Evolutionary conservation across 2,329 filamentous ascomycete species (phyloP).

Genomic region (Cladophialophora psammophila): DNA sequence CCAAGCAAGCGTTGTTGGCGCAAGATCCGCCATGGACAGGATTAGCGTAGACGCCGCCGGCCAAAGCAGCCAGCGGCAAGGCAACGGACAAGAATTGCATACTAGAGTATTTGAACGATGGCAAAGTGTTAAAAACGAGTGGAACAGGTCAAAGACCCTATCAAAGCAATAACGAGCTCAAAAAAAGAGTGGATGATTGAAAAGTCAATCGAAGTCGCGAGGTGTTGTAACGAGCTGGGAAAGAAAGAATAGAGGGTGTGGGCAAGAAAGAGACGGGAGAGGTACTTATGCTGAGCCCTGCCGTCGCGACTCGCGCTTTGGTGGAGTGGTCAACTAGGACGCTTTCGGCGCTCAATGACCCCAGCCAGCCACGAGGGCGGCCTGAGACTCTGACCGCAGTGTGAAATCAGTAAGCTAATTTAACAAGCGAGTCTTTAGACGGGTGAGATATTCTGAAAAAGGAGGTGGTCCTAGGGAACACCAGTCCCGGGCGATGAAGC

Average conservation of each 20-base stretch:
- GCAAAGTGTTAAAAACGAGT: constrained; percentile 35
- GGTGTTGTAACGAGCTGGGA: constrained; percentile 29
- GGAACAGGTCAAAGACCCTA: constrained; percentile 40
- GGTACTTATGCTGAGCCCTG: constrained; percentile 32
- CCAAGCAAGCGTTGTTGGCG: constrained; percentile 36
- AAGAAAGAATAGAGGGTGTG: constrained; percentile 12
- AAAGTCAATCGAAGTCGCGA: constrained; percentile 38
- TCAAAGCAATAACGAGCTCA: constrained; percentile 29
- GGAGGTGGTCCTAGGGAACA: constrained; percentile 11
- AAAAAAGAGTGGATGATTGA: constrained; percentile 42
- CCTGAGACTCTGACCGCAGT: constrained; percentile 19
- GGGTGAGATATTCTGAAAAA: constrained; percentile 21
- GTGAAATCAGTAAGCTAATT: constrained; percentile 32
- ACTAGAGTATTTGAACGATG: constrained; percentile 15
- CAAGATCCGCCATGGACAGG: constrained; percentile 21
- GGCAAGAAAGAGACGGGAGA: constrained; percentile 17
- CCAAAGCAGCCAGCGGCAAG: constrained; percentile 38
- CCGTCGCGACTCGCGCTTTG: constrained; percentile 16
- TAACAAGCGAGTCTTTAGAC: constrained; percentile 24
- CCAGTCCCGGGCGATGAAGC: not conserved
- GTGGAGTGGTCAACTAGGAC: constrained; percentile 16
- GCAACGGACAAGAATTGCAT: constrained; percentile 38
- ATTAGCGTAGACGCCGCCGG: constrained; percentile 36
- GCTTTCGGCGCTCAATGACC: constrained; percentile 12
- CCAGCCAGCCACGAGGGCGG: constrained; percentile 35